Evolutionary conservation across 164 flowering plant species (phyloP), one percentile per base, ranked within the genome.

Genomic region (Stephania japonica): DNA sequence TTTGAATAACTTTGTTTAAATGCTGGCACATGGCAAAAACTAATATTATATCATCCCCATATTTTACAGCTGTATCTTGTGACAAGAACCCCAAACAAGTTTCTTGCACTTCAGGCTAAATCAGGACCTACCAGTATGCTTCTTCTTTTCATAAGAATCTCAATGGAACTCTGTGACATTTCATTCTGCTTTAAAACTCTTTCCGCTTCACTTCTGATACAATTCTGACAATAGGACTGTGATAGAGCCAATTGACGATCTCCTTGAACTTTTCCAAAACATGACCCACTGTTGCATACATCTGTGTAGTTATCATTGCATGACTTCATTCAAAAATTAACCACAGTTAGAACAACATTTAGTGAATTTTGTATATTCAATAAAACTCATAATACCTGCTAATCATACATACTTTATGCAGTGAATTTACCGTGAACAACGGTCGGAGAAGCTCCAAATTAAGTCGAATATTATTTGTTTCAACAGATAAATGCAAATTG

Each of bases 81-180:
- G 38, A 32, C 38, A 32, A 32, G 38, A 32, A 32, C 38, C 2
- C 3, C 38, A 32, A 32, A 4, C 1, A 32, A 32, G 38, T 32
- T 32, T 32, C 38, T 32, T 32, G 38, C 38, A 32, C 38, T 32
- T 32, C 4, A 32, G 4, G 38, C 4, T 32, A 32, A 32, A 32
- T 32, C 38, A 67, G 26, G 32, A 14, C 44, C 63, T 87, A 91
- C 96, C 90, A 91, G 73, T 71, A 79, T 79, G 75, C 85, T 84
- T 49, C 84, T 84, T 78, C 80, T 86, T 13, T 67, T 75, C 42
- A 71, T 70, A 75, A 89, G 82, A 76, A 83, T 81, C 73, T 49
- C 77, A 66, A 86, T 38, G 38, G 88, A 87, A 73, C 84, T 75
- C 70, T 83, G 80, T 62, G 84, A 76, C 72, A 90, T 25, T 53